phyloP scores from a whole-genome alignment of 2,329 filamentous ascomycete species.

The Apiospora phragmitis region DNA sequence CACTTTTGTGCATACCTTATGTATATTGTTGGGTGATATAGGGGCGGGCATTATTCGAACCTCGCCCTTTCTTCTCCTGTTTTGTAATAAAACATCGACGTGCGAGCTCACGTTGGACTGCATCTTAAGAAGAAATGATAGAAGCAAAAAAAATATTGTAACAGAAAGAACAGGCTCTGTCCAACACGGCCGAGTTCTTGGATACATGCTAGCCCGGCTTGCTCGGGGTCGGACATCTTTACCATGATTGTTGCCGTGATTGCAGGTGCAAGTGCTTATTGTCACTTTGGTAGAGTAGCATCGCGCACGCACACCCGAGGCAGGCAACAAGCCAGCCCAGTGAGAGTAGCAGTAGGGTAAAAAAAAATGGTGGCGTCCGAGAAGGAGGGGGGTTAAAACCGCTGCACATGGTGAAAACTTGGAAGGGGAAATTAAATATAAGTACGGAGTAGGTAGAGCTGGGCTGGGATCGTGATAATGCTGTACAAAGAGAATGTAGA shows the following conservation, averaged over 20 bases:
- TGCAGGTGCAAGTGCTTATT: background rate
- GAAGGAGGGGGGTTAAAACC: background rate
- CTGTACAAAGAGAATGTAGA: background rate
- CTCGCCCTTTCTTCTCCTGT: background rate
- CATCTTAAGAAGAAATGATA: background rate
- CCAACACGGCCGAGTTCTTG: background rate
- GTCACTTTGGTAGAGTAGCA: slow-evolving; percentile 1
- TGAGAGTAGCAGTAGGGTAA: background rate
- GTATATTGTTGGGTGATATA: background rate
- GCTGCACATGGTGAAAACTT: background rate
- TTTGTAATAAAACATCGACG: background rate
- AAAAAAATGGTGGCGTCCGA: background rate
- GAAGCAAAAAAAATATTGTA: background rate
- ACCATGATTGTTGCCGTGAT: background rate
- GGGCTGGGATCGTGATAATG: background rate
- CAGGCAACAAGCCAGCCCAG: background rate
- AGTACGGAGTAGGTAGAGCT: background rate
- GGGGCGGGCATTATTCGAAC: background rate
- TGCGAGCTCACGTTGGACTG: background rate
- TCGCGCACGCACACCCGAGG: background rate
- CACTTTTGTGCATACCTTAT: background rate
- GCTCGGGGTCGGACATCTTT: background rate
- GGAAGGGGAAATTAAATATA: slow-evolving; percentile 5
- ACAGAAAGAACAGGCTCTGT: background rate
- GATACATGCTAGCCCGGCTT: background rate